A percentile compares a stretch with the other conserved stretches of the same genome.
These are phyloP conservation scores for Gentiana macrophylla DNA, from an alignment of 257 asterid genomes.

Conservation along the genomic window DNA sequence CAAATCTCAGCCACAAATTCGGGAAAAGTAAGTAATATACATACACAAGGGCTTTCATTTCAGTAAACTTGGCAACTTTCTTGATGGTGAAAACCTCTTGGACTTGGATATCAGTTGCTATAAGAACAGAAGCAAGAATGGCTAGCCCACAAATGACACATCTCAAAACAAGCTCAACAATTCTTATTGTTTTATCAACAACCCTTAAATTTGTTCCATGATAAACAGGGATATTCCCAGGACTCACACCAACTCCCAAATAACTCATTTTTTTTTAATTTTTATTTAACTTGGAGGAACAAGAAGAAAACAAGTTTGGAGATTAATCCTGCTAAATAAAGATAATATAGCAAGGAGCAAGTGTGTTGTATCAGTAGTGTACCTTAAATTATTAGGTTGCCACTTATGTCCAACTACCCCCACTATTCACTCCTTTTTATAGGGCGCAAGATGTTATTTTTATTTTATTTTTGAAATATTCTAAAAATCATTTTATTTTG, in stretches of 20 bases:
- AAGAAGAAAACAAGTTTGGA: too few relatives aligned
- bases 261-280: slow-evolving; percentile 42
- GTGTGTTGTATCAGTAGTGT: too few relatives aligned
- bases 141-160: slow-evolving; percentile 65
- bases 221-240: slow-evolving; percentile 78
- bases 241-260: slow-evolving; percentile 93
- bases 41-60: slow-evolving; percentile 93
- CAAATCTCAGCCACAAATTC: too few relatives aligned
- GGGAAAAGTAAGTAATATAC: slow-evolving; percentile 7
- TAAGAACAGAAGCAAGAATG: slow-evolving; percentile 56
- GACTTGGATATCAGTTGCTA: slow-evolving; percentile 73
- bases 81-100: slow-evolving; percentile 65
- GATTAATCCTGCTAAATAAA: too few relatives aligned
- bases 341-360: too few relatives aligned
- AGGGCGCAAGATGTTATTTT: too few relatives aligned
- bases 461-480: too few relatives aligned
- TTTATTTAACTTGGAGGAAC: too few relatives aligned
- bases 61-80: slow-evolving; percentile 84
- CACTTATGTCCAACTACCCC: too few relatives aligned
- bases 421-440: too few relatives aligned
- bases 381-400: too few relatives aligned
- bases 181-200: slow-evolving; percentile 56
- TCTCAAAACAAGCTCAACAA: slow-evolving; percentile 57
- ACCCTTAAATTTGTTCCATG: slow-evolving; percentile 71
- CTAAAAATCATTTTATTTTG: too few relatives aligned